Evolutionary conservation across 179 eudicot genomes (phyloP).

Genomic region (Heliamphora pulchella): DNA sequence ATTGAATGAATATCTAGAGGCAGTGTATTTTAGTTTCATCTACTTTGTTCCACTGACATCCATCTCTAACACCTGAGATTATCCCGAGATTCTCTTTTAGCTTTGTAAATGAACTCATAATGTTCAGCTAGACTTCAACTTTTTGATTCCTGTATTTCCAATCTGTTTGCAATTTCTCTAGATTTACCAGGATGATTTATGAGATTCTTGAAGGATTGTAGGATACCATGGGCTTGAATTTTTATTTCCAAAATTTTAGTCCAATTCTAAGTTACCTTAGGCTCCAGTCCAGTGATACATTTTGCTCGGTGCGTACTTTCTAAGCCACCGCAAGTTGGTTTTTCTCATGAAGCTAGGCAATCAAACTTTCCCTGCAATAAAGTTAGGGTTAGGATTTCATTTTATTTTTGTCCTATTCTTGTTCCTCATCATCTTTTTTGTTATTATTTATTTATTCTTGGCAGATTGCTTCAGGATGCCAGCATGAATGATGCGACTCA

Average conservation of each 20-base stretch:
- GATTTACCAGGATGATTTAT: neutral
- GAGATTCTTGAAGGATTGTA: neutral
- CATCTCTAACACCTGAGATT: neutral
- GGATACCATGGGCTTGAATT: neutral
- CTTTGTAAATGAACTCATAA: neutral
- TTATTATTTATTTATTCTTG: too few relatives aligned
- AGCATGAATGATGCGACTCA: conserved; percentile 89
- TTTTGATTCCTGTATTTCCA: neutral
- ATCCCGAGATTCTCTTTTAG: neutral
- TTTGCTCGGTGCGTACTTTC: too few relatives aligned
- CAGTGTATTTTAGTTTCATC: neutral
- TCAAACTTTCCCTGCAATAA: neutral
- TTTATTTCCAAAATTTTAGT: neutral
- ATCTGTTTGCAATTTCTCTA: neutral
- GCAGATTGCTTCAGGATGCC: conserved; percentile 89
- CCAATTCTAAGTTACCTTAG: neutral
- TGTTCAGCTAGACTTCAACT: neutral
- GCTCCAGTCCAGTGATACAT: neutral
- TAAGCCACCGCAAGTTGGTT: neutral
- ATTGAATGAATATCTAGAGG: neutral
- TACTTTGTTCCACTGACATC: neutral
- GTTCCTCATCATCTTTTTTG: neutral
- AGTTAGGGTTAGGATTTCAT: neutral
- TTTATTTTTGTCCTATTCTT: neutral
- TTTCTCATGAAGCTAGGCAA: neutral